phyloP scores from a whole-genome alignment of 2,329 filamentous ascomycete genomes.

The Phaeosphaeriaceae sp. region DNA sequence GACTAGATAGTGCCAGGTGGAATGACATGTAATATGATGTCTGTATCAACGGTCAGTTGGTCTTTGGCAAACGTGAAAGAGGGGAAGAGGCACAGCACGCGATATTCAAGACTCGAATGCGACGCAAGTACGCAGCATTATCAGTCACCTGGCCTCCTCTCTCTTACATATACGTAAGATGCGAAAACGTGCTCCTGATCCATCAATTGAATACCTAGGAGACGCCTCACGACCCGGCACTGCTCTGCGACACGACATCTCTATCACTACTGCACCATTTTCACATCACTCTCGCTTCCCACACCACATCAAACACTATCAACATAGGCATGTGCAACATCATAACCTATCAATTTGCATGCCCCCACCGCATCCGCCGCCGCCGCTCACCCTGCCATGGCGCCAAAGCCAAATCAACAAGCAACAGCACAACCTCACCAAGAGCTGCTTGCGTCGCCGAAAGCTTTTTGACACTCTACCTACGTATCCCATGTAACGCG shows the following conservation, averaged over 20 bases:
- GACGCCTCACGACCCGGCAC: not conserved
- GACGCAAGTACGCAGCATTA: too few species aligned
- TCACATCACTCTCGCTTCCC: not conserved
- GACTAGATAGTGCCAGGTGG: too few species aligned
- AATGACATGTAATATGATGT: too few species aligned
- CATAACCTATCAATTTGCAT: slow-evolving; percentile 39
- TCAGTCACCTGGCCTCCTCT: not conserved
- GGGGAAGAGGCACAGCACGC: too few species aligned
- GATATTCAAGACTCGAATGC: too few species aligned
- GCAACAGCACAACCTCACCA: slow-evolving; percentile 1
- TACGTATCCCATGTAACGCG: slow-evolving; percentile 22
- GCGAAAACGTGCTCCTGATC: not conserved
- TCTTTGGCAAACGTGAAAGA: too few species aligned
- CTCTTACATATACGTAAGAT: not conserved
- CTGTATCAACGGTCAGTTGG: too few species aligned
- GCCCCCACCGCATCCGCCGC: slow-evolving; percentile 37
- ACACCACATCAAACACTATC: not conserved
- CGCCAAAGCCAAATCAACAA: slow-evolving; percentile 32
- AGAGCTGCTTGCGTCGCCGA: slow-evolving; percentile 35
- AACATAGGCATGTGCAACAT: slow-evolving; percentile 47
- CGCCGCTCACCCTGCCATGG: slow-evolving; percentile 44
- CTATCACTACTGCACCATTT: not conserved
- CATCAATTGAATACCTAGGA: not conserved
- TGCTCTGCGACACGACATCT: not conserved
- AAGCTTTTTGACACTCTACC: slow-evolving; percentile 28